phyloP scores from a whole-genome alignment of 2,329 filamentous ascomycete genomes.

The Aspergillus sp. region DNA sequence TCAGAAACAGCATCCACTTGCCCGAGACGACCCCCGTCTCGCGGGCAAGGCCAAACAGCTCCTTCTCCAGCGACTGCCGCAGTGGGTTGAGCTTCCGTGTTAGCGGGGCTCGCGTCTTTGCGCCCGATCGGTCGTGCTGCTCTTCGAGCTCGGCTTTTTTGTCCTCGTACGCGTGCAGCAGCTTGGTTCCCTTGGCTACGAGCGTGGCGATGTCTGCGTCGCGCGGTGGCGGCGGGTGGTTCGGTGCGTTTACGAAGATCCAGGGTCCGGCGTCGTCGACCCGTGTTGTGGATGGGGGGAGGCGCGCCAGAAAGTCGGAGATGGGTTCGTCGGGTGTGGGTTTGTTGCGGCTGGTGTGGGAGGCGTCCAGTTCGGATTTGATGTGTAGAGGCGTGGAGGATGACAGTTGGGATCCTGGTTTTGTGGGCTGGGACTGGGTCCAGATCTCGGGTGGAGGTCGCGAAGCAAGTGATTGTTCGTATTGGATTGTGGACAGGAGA shows the following conservation, averaged over 20 bases:
- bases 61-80: slow-evolving; percentile 46
- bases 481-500: slow-evolving; percentile 35
- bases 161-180: slow-evolving; percentile 51
- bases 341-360: not conserved
- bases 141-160: slow-evolving; percentile 51
- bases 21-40: slow-evolving; percentile 60
- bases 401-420: not conserved
- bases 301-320: slow-evolving; percentile 63
- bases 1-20: slow-evolving; percentile 51
- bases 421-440: not conserved
- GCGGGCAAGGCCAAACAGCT: slow-evolving; percentile 62
- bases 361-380: not conserved
- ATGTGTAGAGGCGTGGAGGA: not conserved
- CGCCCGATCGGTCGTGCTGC: slow-evolving; percentile 44
- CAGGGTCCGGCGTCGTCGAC: slow-evolving; percentile 53
- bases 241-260: slow-evolving; percentile 67
- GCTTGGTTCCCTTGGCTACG: slow-evolving; percentile 52
- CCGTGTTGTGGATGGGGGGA: slow-evolving; percentile 65
- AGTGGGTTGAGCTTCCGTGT: slow-evolving; percentile 41
- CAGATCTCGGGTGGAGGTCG: not conserved
- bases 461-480: slow-evolving; percentile 5
- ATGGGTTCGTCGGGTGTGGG: slow-evolving; percentile 56
- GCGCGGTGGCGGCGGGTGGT: slow-evolving; percentile 49
- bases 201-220: slow-evolving; percentile 50
- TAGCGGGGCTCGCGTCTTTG: slow-evolving; percentile 33